A percentile compares a stretch with the other conserved stretches of the same genome.
Conservation (phyloP, 805 yeast genomes). For the Zygotorulaspora florentina region DNA sequence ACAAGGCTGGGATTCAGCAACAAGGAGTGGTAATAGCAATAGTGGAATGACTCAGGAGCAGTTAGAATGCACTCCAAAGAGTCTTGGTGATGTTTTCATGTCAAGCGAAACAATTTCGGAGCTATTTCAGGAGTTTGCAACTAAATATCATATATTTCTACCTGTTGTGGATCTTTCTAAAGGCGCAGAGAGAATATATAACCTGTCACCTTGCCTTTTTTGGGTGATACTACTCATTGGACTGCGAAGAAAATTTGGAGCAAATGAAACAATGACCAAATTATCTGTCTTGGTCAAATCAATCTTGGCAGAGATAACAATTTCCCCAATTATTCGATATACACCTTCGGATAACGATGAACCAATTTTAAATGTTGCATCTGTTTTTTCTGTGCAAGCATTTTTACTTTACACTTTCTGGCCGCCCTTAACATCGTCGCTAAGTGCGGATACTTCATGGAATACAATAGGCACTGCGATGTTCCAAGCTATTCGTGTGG, state of each 20-base stretch:
- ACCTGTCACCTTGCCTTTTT: slow-evolving; percentile 80
- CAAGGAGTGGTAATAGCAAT: neutral
- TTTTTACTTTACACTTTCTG: slow-evolving; percentile 82
- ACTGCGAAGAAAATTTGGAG: slow-evolving; percentile 52
- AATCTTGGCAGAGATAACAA: slow-evolving; percentile 79
- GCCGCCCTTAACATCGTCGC: slow-evolving; percentile 94
- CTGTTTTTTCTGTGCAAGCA: slow-evolving; percentile 93
- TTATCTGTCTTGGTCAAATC: slow-evolving; percentile 69
- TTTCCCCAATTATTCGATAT: slow-evolving; percentile 83
- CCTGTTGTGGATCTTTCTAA: slow-evolving; percentile 80
- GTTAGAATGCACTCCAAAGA: slow-evolving; percentile 58
- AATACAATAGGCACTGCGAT: slow-evolving; percentile 90
- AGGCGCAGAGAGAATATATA: slow-evolving; percentile 79
- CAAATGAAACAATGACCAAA: slow-evolving; percentile 47
- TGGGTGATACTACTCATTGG: slow-evolving; percentile 93
- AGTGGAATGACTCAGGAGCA: slow-evolving; percentile 34
- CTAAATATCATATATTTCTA: slow-evolving; percentile 75
- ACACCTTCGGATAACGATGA: slow-evolving; percentile 74
- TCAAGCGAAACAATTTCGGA: slow-evolving; percentile 52
- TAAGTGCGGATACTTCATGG: slow-evolving; percentile 95
- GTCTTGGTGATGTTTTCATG: slow-evolving; percentile 64
- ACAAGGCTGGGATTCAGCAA: slow-evolving; percentile 1
- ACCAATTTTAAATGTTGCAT: slow-evolving; percentile 80
- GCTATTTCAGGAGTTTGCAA: slow-evolving; percentile 64
- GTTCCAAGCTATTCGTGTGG: slow-evolving; percentile 88